phyloP scores from a whole-genome alignment of 257 asterid species.

The Scutellaria barbata region DNA sequence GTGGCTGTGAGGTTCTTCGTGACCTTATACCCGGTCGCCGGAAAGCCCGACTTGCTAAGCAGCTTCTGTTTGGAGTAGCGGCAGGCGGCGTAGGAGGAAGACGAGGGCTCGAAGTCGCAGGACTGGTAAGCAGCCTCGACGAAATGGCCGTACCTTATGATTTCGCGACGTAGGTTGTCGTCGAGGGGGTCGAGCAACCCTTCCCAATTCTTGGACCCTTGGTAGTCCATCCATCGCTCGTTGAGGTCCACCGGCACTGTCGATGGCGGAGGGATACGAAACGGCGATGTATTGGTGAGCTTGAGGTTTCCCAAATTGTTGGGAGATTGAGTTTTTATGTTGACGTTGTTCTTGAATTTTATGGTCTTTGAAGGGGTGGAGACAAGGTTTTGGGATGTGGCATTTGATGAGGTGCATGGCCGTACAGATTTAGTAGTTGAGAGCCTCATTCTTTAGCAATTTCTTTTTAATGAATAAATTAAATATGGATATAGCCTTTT shows the following conservation, averaged over 20 bases:
- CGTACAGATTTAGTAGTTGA: constrained; percentile 39
- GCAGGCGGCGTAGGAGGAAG: constrained; percentile 59
- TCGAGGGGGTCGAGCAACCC: constrained; percentile 87
- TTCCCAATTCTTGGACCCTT: constrained; percentile 74
- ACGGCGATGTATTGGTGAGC: not conserved
- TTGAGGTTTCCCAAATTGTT: constrained; percentile 18
- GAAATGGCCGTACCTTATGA: constrained; percentile 69
- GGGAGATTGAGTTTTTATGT: constrained; percentile 29
- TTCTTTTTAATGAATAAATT: not conserved
- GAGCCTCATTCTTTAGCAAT: constrained; percentile 48
- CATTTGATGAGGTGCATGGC: constrained; percentile 44
- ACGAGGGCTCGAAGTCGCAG: constrained; percentile 63
- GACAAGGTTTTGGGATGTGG: constrained; percentile 26
- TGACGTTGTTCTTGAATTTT: constrained; percentile 24
- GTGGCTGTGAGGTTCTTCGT: constrained; percentile 64
- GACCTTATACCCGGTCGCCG: constrained; percentile 63
- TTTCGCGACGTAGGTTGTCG: constrained; percentile 66
- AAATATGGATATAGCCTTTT: not conserved
- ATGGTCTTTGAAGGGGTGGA: constrained; percentile 24
- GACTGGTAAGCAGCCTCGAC: constrained; percentile 78
- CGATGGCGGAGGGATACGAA: not conserved
- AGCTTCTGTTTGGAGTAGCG: constrained; percentile 51
- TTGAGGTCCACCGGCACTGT: constrained; percentile 26
- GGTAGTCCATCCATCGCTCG: constrained; percentile 74
- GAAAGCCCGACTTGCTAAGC: constrained; percentile 44